Percentiles rank a stretch among this genome's conserved stretches.
Conservation (phyloP, 2,329 filamentous ascomycete genomes). For the Aspergillus sp. region DNA sequence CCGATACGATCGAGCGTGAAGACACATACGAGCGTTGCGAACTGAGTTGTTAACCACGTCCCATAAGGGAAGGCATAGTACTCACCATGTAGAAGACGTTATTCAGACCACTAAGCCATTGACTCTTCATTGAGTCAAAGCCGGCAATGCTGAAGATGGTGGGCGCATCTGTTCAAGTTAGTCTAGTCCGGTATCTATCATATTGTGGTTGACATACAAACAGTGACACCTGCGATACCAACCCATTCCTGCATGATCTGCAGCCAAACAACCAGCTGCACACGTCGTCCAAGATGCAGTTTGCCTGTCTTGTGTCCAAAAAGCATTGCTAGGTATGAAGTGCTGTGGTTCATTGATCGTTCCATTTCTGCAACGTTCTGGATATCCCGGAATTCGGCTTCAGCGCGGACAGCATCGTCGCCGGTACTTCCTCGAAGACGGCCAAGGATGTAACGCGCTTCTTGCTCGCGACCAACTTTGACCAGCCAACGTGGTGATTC, state of each 20-base stretch:
- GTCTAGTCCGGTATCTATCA: background rate
- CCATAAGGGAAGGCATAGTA: background rate
- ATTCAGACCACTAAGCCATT: conserved; percentile 64
- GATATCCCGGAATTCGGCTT: conserved; percentile 70
- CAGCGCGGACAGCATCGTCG: conserved; percentile 55
- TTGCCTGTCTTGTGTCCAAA: conserved; percentile 66
- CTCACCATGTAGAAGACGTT: conserved; percentile 58
- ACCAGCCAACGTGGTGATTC: conserved; percentile 63
- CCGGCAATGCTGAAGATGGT: conserved; percentile 68
- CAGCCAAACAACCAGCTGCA: conserved; percentile 70
- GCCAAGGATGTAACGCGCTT: conserved; percentile 66
- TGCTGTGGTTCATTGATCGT: conserved; percentile 52
- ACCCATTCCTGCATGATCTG: conserved; percentile 72
- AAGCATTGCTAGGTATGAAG: conserved; percentile 66
- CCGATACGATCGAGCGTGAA: conserved; percentile 71
- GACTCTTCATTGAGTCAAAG: conserved; percentile 60
- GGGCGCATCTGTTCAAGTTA: conserved; percentile 39
- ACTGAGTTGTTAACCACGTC: conserved; percentile 39
- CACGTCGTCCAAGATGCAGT: conserved; percentile 66
- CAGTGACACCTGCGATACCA: conserved; percentile 68
- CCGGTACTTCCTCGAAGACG: conserved; percentile 62
- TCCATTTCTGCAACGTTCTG: conserved; percentile 64
- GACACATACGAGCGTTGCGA: conserved; percentile 67
- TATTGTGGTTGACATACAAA: conserved; percentile 44
- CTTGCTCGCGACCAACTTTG: conserved; percentile 66